These are phyloP conservation scores for Trichoderma asperelloides DNA, from an alignment of 495 filamentous ascomycete genomes.

Conservation along the genomic window DNA sequence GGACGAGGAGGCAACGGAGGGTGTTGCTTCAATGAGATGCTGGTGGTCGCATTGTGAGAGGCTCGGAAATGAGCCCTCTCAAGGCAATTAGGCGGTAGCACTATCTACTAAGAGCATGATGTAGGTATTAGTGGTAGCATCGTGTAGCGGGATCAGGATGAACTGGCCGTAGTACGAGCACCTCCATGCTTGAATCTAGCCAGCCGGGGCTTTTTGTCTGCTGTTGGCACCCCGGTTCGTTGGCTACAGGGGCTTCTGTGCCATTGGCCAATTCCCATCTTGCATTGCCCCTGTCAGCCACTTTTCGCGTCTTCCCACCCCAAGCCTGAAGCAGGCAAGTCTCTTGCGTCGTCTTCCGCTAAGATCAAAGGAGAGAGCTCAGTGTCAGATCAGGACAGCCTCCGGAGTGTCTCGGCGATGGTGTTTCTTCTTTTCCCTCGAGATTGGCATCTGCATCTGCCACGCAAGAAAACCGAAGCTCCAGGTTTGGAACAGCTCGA, in stretches of 20 bases:
- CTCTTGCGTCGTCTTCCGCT: not conserved
- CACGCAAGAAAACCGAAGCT: not conserved
- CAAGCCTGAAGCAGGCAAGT: not conserved
- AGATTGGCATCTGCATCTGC: not conserved
- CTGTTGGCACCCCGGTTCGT: not conserved
- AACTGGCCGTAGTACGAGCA: no score
- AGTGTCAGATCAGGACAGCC: not conserved
- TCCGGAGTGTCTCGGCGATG: not conserved
- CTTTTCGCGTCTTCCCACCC: not conserved
- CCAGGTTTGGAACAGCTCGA: not conserved
- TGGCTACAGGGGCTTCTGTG: not conserved
- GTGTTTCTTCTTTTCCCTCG: not conserved
- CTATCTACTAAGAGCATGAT: no score
- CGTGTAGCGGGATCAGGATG: no score
- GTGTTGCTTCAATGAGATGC: not conserved
- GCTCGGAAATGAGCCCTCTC: not conserved
- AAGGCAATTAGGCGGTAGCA: no score
- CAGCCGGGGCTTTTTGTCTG: not conserved
- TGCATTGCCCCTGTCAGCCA: conserved; percentile 4
- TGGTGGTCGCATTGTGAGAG: not conserved
- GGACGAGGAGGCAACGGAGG: not conserved
- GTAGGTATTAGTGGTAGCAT: no score
- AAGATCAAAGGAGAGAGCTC: not conserved
- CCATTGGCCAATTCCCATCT: conserved; percentile 4
- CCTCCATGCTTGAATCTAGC: not conserved